These are phyloP conservation scores for Corinectria fuckeliana DNA, from an alignment of 2,329 filamentous ascomycete genomes.

Conservation along the genomic window DNA sequence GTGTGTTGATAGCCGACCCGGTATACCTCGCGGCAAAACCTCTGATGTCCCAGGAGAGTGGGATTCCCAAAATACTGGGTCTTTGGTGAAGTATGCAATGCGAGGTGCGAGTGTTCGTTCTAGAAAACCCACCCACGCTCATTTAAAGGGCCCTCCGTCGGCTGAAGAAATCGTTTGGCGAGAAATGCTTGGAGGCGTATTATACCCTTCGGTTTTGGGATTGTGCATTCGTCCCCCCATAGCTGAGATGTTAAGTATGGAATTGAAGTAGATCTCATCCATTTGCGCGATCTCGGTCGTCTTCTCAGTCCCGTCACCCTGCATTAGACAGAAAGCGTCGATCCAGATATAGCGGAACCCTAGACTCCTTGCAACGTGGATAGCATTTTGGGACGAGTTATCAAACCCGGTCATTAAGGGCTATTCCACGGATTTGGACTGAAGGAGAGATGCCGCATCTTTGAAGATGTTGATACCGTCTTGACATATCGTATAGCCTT, in stretches of 20 bases:
- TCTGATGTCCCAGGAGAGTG: neutral
- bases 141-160: neutral
- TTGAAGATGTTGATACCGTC: neutral
- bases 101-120: neutral
- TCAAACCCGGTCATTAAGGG: neutral
- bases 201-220: neutral
- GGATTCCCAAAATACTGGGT: neutral
- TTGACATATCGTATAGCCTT: neutral
- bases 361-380: neutral
- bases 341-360: neutral
- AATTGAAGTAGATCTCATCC: neutral
- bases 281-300: neutral
- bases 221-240: neutral
- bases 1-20: neutral
- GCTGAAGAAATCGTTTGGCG: neutral
- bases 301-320: neutral
- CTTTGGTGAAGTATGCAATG: neutral
- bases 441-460: neutral
- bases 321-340: neutral
- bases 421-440: neutral
- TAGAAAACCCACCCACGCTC: neutral
- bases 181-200: neutral
- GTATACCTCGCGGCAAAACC: neutral
- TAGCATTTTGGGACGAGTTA: neutral
- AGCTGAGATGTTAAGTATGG: neutral